Conservation (phyloP, 352 stramenopile species). For the Pythium sp. region DNA sequence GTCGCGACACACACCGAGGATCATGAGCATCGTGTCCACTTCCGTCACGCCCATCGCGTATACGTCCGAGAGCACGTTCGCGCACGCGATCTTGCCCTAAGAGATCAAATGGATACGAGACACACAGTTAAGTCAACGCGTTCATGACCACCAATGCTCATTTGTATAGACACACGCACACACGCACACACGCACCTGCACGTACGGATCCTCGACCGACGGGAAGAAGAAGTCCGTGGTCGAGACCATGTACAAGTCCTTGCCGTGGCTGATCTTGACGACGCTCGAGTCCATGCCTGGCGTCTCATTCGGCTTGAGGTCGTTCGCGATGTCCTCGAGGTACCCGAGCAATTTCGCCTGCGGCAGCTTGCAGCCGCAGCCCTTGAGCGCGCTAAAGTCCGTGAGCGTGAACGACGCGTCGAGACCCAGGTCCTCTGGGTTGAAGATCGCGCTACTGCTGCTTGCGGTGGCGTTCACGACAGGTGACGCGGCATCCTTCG, state of each 20-base stretch:
- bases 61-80: slow-evolving; percentile 94
- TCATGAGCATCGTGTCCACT: slow-evolving; percentile 95
- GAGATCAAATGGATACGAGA: background rate
- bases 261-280: slow-evolving; percentile 82
- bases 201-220: slow-evolving; percentile 92
- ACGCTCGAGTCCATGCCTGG: slow-evolving; percentile 90
- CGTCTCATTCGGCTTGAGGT: slow-evolving; percentile 91
- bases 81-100: slow-evolving; percentile 91
- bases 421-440: slow-evolving; percentile 60
- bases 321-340: slow-evolving; percentile 84
- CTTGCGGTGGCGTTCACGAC: slow-evolving; percentile 2
- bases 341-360: slow-evolving; percentile 93
- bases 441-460: slow-evolving; percentile 28
- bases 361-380: slow-evolving; percentile 95
- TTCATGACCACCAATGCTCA: background rate
- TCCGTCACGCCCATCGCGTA: slow-evolving; percentile 94
- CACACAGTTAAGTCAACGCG: background rate
- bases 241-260: slow-evolving; percentile 88
- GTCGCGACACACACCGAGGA: slow-evolving; percentile 89
- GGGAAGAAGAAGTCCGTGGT: slow-evolving; percentile 97
- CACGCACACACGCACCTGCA: slow-evolving; percentile 33
- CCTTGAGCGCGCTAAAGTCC: slow-evolving; percentile 90
- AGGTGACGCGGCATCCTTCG: slow-evolving; percentile 3
- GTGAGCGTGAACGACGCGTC: slow-evolving; percentile 78
- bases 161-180: background rate